phyloP scores from a whole-genome alignment of 768 basidiomycete species.

The Pleurotus cornucopiae region DNA sequence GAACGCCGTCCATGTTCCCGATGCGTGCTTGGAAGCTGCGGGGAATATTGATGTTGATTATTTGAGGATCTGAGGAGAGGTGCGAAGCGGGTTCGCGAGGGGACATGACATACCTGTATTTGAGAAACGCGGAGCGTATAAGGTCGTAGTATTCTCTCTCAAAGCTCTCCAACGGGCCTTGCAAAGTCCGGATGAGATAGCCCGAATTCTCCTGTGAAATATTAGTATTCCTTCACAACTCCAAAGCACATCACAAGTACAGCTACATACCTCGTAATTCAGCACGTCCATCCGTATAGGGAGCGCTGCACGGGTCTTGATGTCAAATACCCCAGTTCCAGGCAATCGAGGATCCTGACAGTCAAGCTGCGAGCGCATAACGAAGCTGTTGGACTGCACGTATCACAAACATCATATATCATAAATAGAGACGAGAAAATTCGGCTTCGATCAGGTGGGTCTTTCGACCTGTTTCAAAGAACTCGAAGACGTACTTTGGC shows the following conservation, averaged over 20 bases:
- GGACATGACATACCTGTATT: constrained; percentile 62
- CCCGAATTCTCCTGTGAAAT: constrained; percentile 65
- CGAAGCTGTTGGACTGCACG: constrained; percentile 50
- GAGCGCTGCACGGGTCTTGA: constrained; percentile 89
- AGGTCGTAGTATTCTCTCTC: constrained; percentile 96
- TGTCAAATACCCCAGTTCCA: constrained; percentile 90
- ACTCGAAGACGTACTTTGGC: constrained; percentile 51
- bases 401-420: neutral
- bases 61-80: too few relatives aligned
- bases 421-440: neutral
- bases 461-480: neutral
- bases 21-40: constrained; percentile 90
- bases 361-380: constrained; percentile 96
- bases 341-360: constrained; percentile 78
- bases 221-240: neutral
- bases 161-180: constrained; percentile 72
- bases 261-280: constrained; percentile 61
- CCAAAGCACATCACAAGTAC: neutral
- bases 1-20: constrained; percentile 94
- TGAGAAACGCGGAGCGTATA: constrained; percentile 89
- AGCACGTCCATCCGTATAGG: constrained; percentile 81
- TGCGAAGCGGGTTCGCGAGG: too few relatives aligned
- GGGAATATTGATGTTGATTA: neutral
- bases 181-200: constrained; percentile 63
- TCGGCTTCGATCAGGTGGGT: neutral